Conservation (phyloP, 106 monocot genomes). For the Cymbidium sinense region DNA sequence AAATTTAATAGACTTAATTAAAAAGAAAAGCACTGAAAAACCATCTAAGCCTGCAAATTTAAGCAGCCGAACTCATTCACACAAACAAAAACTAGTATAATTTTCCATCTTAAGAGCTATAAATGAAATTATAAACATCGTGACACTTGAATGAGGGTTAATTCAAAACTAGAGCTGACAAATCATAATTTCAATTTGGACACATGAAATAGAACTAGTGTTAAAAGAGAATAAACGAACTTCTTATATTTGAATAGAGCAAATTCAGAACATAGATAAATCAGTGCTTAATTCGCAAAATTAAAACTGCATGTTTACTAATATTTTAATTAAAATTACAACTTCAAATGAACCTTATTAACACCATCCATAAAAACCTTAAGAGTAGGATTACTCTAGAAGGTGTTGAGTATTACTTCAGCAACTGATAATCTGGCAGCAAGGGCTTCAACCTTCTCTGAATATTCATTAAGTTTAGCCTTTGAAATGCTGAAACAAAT, state of each 20-base stretch:
- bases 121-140: background rate
- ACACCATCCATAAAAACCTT: background rate
- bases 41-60: background rate
- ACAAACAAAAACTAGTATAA: background rate
- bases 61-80: background rate
- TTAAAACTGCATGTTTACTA: background rate
- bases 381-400: background rate
- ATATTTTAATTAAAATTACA: background rate
- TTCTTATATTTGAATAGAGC: background rate
- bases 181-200: background rate
- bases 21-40: background rate
- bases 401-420: slow-evolving; percentile 15
- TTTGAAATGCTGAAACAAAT: slow-evolving; percentile 50
- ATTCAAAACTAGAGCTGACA: background rate
- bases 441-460: slow-evolving; percentile 65
- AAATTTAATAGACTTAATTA: background rate
- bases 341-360: background rate
- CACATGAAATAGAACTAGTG: background rate
- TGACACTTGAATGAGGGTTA: background rate
- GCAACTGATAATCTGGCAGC: slow-evolving; percentile 58
- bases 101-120: too few species aligned
- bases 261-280: background rate
- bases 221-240: background rate
- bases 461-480: slow-evolving; percentile 71
- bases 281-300: background rate